Base-by-base conservation (phyloP, 2,329 filamentous ascomycete genomes). In the Fusarium sp. region DNA sequence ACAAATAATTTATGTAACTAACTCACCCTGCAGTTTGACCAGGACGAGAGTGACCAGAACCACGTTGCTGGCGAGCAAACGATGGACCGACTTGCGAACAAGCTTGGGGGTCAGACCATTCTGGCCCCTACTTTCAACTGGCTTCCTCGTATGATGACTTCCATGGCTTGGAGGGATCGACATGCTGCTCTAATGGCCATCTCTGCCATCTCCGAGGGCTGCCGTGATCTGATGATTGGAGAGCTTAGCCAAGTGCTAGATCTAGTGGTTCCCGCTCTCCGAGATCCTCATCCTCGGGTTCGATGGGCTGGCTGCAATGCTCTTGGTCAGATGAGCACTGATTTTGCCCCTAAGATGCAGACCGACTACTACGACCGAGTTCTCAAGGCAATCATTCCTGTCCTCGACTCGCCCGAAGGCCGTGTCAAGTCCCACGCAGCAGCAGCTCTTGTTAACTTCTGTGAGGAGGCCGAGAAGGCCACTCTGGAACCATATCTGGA, bases 291-390 rank as follows among this genome's bases (percentile, higher is more conserved):
- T 80, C 94, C 96, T 45, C 94, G 96, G 80, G 96, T 99, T 63
- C 92, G 96, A 78, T 99, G 97, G 92, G 96, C 96, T 59, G 96
- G 95, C 39, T 99, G 96, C 86, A 98, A 99, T 80, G 96, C 96
- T 47, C 89, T 99, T n/a, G 96, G 96, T 35, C 96, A 99, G 83
- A 99, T 99, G 96, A 98, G 96, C 85, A 99, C 96, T 38, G 96
- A 99, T 81, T 99, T 99, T 82, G 96, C 97, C 18, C 95, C 95
- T 18, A 97, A 93, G 17, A 98, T 99, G 96, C 96, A 99, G 83
- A 93, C 94, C 76, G 96, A 98, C 78, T 97, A 97, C 83, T 96
- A 98, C 82, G 90, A 94, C 73, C 88, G 92, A 49, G 94, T 99
- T 22, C 88, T 99, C 58, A 94, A 92, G 76, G 94, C 94, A 75